Base-by-base conservation (phyloP, 177 flowering plant species). In the Vitis hybrid region DNA sequence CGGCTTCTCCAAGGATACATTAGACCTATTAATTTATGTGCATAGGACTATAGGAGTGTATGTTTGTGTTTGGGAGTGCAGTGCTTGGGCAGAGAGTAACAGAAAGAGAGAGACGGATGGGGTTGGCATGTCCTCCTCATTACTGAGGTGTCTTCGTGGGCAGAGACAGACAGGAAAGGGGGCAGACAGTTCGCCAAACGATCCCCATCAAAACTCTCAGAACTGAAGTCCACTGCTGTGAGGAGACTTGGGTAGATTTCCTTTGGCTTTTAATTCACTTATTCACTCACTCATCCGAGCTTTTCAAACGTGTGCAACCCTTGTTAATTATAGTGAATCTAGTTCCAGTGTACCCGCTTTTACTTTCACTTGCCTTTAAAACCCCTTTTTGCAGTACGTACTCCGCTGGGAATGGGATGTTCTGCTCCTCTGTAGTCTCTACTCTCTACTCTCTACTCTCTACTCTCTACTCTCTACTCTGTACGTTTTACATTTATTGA, bases 161-260 rank as follows among this genome's bases (percentile, higher is more conserved):
- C 45, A 39, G 39, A 62, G 76, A 48, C 71, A 68, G 62, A 76
- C 66, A 76, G 48, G 66, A 68, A 67, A 56, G 15, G 52, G n/a
- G 29, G 70, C 62, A 72, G 66, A 67, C 60, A 76, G 64, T 64
- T 53, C n/a, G 59, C 50, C 69, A 64, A 4, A 64, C 69, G 22
- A 69, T 56, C 52, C 49, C 9, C 72, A 66, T 72, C 75, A 59
- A 26, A 74, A 19, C 51, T 31, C 66, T 13, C 10, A 48, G 11
- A 75, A 59, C 49, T 57, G 58, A 66, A 70, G 70, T 70, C 5
- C 57, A 60, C 49, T 8, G 3, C 50, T 58, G 48, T 57, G 19
- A 11, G 3, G 60, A 18, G 4, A 12, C 15, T 52, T 12, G 56
- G n/a, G 56, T 15, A 39, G 45, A 39, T 39, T 39, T 39, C 1